Evolutionary conservation across 805 yeast genomes (phyloP), one percentile per base, ranked within the genome.

Genomic region (Kodamaea laetipori): DNA sequence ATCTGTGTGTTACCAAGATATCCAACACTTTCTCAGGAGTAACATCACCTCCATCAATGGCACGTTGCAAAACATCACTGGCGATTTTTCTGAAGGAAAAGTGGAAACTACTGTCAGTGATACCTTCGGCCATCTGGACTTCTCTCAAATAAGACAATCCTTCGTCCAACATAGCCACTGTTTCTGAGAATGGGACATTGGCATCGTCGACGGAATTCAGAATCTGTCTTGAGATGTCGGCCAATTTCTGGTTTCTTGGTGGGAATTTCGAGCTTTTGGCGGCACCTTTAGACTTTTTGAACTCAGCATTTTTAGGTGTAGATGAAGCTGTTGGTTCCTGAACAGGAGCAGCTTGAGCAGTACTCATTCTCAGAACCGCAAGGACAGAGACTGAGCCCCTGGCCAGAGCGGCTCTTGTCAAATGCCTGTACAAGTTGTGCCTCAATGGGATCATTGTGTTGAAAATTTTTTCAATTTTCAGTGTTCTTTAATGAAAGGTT

Each of bases 121-220:
- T 66, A 16, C 44, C 48, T 47, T 69, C 75, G 1, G 56, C 53
- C 5, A 33, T 52, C 49, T 69, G 72, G 42, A 69, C 56, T 37
- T 68, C 70, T 28, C 73, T 52, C 45, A 71, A 55, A 49, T 66
- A 71, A 19, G 63, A 46, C 23, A 69, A 51, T 2, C 74, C 75
- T 49, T 71, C 75, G 35, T 68, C 71, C 39, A 68, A 60, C 37
- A 71, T 69, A 24, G 64, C 70, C 18, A 60, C 44, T 12, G 65
- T 51, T 39, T 69, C 76, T 8, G 49, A 24, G 21, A 66, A 47
- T 27, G 57, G 60, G 8, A 36, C 30, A 11, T 43, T 38, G 4
- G 51, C 17, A 6, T 55, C 44, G 12, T 52, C 47, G 23, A 65
- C 58, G 1, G 69, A 55, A 4, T 47, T 44, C 7, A 47, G 42